Conservation (phyloP, 495 filamentous ascomycete species). For the Filosporella fistucella region DNA sequence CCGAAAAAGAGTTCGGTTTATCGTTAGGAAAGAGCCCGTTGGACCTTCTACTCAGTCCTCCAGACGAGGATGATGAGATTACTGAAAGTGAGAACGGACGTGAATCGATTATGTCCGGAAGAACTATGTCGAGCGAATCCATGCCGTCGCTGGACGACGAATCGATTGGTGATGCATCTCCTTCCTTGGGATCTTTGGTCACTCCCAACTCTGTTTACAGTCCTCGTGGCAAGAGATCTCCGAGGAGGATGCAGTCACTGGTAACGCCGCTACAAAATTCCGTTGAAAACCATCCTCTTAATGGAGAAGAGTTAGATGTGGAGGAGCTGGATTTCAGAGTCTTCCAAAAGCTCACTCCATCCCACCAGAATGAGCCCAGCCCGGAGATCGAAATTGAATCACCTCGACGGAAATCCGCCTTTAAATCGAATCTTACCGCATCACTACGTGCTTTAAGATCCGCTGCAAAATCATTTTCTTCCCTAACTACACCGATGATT, state of each 20-base stretch:
- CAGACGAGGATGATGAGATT: constrained; percentile 46
- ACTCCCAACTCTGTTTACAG: constrained; percentile 12
- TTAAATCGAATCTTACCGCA: constrained; percentile 93
- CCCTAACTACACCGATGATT: constrained; percentile 65
- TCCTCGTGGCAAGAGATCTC: constrained; percentile 25
- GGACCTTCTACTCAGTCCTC: constrained; percentile 48
- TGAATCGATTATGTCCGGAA: constrained; percentile 34
- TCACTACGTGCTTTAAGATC: constrained; percentile 83
- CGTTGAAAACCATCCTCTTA: constrained; percentile 41
- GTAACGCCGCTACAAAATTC: constrained; percentile 13
- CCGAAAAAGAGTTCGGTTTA: constrained; percentile 43
- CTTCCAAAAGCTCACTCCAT: constrained; percentile 24
- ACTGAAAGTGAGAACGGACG: constrained; percentile 37
- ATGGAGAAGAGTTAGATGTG: constrained; percentile 28
- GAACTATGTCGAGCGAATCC: constrained; percentile 56
- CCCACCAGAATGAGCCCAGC: constrained; percentile 30
- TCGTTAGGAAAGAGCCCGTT: constrained; percentile 42
- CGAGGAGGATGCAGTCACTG: constrained; percentile 26
- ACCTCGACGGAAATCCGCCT: constrained; percentile 47
- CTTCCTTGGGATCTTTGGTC: constrained; percentile 20
- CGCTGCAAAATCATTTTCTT: constrained; percentile 79
- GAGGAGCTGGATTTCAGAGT: constrained; percentile 43
- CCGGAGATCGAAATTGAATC: constrained; percentile 23
- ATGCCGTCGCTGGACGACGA: constrained; percentile 58
- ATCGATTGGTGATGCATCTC: constrained; percentile 24